Percentiles rank a stretch among this genome's conserved stretches.
These are phyloP conservation scores for Verbena officinalis DNA, from an alignment of 257 asterid genomes.

Conservation along the genomic window DNA sequence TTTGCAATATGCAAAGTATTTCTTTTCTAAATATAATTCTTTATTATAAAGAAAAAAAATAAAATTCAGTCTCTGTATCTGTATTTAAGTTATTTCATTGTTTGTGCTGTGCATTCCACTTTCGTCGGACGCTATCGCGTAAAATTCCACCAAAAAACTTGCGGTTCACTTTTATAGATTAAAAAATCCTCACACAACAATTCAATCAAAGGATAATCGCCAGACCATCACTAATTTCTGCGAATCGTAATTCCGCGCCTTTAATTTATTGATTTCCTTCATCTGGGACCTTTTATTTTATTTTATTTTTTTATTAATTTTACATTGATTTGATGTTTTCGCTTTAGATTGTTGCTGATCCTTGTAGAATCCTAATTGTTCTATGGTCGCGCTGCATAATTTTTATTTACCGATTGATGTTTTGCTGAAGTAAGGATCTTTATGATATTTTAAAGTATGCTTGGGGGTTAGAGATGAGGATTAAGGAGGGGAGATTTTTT, in stretches of 20 bases:
- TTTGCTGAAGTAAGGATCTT: conserved; percentile 30
- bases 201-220: conserved; percentile 33
- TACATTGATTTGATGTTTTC: conserved; percentile 26
- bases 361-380: neutral
- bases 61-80: neutral
- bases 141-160: conserved; percentile 20
- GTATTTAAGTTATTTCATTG: neutral
- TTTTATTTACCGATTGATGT: conserved; percentile 4
- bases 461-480: conserved; percentile 7
- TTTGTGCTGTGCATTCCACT: conserved; percentile 13
- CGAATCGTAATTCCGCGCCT: conserved; percentile 39
- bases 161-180: neutral
- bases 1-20: neutral
- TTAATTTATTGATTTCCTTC: conserved; percentile 18
- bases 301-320: neutral
- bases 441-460: conserved; percentile 22
- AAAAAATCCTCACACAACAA: conserved; percentile 21
- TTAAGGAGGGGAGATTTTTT: neutral
- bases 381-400: neutral
- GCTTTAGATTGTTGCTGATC: conserved; percentile 14
- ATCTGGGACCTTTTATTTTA: neutral
- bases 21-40: neutral
- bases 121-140: conserved; percentile 29
- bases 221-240: conserved; percentile 26
- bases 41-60: neutral